Evolutionary conservation across 2,329 filamentous ascomycete genomes (phyloP), one percentile per base, ranked within the genome.

Genomic region (Chalara sp.): DNA sequence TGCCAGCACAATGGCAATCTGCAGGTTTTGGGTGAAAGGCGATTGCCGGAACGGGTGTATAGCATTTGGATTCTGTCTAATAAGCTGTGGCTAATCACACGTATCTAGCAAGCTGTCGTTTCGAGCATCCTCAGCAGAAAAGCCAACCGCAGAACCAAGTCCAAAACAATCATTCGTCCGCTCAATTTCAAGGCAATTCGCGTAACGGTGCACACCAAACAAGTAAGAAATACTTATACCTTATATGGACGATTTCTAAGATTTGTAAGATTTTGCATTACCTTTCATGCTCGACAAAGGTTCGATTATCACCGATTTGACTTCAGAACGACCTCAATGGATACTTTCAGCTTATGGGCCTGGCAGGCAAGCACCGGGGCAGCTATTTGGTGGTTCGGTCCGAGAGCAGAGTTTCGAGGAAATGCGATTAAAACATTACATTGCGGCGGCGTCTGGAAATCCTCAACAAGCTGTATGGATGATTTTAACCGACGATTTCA

Each of bases 321-420:
- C 76, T 1, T 74, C 76, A 28, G 88, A 93, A 53, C 77, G 79
- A 6, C 92, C 92, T 13, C 71, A 80, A 74, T 97, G 91, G 87
- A 84, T 93, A 5, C 77, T 96, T 29, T 96, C 91, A 1, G 79
- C 86, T 28, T 97, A 96, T 67, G 88, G 84, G 0, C 90, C 91
- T 0, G 86, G 86, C 4, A 78, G 74, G 61, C 80, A 90, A 59
- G 81, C 86, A 1, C 91, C 91, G 0, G 81, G 81, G 13, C 89
- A 96, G 68, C 76, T 96, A 1, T 91, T 96, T 61, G 89, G 89
- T 48, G 90, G 89, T 1, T 77, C 76, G 43, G 75, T 80, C 5
- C 79, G 90, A 13, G 92, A 97, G 67, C 86, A 90, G 66, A 95
- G 89, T 62, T 86, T 87, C 40, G 92, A 97, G 67, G 92, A 97